Percentiles rank a stretch among this genome's conserved stretches.
Evolutionary conservation across 352 stramenopile species (phyloP).

Genomic region (Globisporangium nodosum): DNA sequence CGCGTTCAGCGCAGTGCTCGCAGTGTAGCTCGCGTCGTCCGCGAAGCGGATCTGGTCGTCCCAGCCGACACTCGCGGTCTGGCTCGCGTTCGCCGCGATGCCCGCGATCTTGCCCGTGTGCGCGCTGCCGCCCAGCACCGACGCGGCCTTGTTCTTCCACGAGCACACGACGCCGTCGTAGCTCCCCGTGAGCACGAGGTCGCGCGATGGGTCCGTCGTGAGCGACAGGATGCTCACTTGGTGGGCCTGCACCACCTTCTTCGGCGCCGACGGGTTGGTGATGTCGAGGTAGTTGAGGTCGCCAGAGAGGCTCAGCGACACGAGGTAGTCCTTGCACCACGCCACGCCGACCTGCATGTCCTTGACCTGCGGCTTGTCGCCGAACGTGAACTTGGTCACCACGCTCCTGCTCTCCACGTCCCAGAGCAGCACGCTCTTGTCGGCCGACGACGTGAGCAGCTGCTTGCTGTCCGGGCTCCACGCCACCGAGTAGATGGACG

Average conservation of each 20-base stretch:
- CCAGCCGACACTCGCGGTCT: slow-evolving; percentile 87
- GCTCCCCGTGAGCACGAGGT: slow-evolving; percentile 89
- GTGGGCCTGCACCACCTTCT: slow-evolving; percentile 86
- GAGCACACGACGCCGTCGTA: slow-evolving; percentile 92
- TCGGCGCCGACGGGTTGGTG: slow-evolving; percentile 55
- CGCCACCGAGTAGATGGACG: slow-evolving; percentile 94
- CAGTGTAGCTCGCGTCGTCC: slow-evolving; percentile 49
- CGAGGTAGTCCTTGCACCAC: slow-evolving; percentile 71
- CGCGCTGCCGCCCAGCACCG: slow-evolving; percentile 27
- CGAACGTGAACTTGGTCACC: slow-evolving; percentile 77
- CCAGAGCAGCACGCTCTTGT: slow-evolving; percentile 96
- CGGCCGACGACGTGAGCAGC: slow-evolving; percentile 92
- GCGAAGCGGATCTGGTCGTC: slow-evolving; percentile 87
- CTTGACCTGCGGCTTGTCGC: slow-evolving; percentile 59
- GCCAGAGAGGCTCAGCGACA: slow-evolving; percentile 82
- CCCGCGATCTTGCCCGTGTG: slow-evolving; percentile 80
- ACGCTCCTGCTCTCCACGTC: slow-evolving; percentile 71
- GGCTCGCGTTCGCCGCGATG: slow-evolving; percentile 55
- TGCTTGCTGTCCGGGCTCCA: slow-evolving; percentile 90
- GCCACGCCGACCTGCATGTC: slow-evolving; percentile 79
- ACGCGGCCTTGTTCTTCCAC: slow-evolving; percentile 74
- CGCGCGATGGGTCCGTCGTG: slow-evolving; percentile 59
- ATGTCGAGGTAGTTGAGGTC: slow-evolving; percentile 81
- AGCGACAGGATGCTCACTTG: slow-evolving; percentile 90
- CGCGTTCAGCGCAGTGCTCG: slow-evolving; percentile 52